phyloP scores from a whole-genome alignment of 1,284 basidiomycete species.

The Vanrija pseudolonga region DNA sequence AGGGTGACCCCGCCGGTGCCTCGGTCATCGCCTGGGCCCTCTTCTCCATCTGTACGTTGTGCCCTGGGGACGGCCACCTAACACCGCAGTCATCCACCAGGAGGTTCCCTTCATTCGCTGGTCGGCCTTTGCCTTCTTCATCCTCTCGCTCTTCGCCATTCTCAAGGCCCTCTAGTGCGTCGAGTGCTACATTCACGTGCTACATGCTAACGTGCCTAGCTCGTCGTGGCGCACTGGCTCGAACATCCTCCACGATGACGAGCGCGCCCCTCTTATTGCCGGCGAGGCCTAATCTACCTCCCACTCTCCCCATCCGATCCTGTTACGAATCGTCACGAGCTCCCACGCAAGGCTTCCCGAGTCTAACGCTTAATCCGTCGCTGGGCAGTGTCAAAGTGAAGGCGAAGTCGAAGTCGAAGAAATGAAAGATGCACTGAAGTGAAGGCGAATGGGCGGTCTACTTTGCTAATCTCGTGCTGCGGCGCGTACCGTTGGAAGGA shows the following conservation, averaged over 20 bases:
- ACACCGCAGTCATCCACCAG: constrained; percentile 56
- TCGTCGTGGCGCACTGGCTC: constrained; percentile 45
- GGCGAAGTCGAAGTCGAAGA: neutral
- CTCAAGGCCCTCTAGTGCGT: constrained; percentile 57
- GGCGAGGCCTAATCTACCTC: constrained; percentile 16
- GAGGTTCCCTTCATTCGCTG: constrained; percentile 75
- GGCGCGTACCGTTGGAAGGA: constrained; percentile 6
- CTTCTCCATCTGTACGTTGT: constrained; percentile 45
- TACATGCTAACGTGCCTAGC: constrained; percentile 19
- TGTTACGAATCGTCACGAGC: neutral
- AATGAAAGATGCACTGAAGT: neutral
- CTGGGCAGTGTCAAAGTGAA: neutral
- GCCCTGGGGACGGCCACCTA: neutral
- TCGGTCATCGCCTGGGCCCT: constrained; percentile 48
- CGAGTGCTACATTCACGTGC: no score
- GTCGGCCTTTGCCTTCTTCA: constrained; percentile 78
- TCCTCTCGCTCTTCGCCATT: constrained; percentile 79
- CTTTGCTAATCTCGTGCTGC: constrained; percentile 9
- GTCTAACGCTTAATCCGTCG: no score
- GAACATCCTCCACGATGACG: constrained; percentile 68
- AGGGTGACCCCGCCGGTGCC: constrained; percentile 66
- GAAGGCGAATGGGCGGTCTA: neutral
- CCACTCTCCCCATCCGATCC: neutral
- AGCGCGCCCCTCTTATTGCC: constrained; percentile 68
- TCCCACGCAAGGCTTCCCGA: no score